Base-by-base conservation (phyloP, 495 filamentous ascomycete genomes). In the Staphylotrichum tortipilum region DNA sequence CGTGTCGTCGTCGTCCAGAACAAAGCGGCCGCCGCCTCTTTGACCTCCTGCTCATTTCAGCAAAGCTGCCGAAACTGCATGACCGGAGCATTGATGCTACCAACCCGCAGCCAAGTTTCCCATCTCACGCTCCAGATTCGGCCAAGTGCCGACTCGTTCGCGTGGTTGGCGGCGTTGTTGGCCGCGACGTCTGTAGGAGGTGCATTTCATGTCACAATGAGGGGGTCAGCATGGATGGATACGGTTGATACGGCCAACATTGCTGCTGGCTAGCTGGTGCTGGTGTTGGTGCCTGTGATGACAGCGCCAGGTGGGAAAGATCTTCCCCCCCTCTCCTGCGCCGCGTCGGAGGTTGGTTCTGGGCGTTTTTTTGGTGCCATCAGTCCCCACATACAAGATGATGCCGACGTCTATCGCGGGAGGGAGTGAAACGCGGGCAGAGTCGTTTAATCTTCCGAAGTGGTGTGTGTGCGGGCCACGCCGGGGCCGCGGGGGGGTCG, bases 361-460 rank as follows among this genome's bases (percentile, higher is more conserved):
- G n/a, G n/a, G n/a, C n/a, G n/a, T n/a, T n/a, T n/a, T n/a, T n/a
- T n/a, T 18, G 28, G 41, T 44, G 41, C 29, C 31, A 38, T 43
- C 26, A 15, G 28, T 42, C 50, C 50, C 50, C 50, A 53, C 50
- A 53, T 18, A 11, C 34, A 45, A n/a, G n/a, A n/a, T 14, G 17
- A 28, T 19, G 30, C 41, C 24, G 31, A 26, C 15, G 11, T 45
- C 19, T 10, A n/a, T n/a, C n/a, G n/a, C n/a, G 43, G 31, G 38
- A 15, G 18, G 19, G 34, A 15, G 26, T 38, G 35, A 17, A 45
- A 35, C 43, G 30, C 31, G n/a, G n/a, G n/a, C n/a, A n/a, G n/a
- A 45, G 29, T 35, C 35, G 36, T 12, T n/a, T 35, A 53, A 53
- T 53, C 43, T 53, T 47, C 50, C 50, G 50, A 53, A 41, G 35